A percentile compares a stretch with the other conserved stretches of the same genome.
Evolutionary conservation across 768 basidiomycete genomes (phyloP).

Genomic region (Tylopilus subfusipes): DNA sequence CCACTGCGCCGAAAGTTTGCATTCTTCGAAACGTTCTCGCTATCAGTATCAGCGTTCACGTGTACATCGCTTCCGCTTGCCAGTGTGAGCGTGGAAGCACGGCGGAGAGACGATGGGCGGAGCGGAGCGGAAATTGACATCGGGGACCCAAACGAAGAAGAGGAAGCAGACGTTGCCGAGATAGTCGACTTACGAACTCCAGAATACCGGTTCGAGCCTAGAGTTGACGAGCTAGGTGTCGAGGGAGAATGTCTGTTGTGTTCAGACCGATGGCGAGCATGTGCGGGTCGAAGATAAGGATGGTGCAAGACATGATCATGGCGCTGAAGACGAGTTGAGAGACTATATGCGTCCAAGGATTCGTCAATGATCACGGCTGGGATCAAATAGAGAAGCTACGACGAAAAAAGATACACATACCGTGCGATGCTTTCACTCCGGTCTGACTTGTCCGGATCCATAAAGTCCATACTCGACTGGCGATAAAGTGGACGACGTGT

Average conservation of each 20-base stretch:
- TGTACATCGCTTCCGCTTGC: conserved; percentile 20
- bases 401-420: conserved; percentile 40
- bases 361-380: conserved; percentile 7
- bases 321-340: conserved; percentile 65
- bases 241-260: conserved; percentile 37
- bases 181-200: conserved; percentile 29
- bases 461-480: conserved; percentile 87
- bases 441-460: conserved; percentile 47
- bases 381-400: background rate
- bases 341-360: conserved; percentile 36
- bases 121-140: conserved; percentile 37
- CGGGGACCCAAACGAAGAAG: conserved; percentile 36
- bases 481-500: conserved; percentile 62
- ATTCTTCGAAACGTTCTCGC: conserved; percentile 9
- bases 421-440: conserved; percentile 53
- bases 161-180: conserved; percentile 26
- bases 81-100: conserved; percentile 33
- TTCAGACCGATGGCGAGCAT: conserved; percentile 22
- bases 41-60: conserved; percentile 4
- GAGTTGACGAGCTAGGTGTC: conserved; percentile 63
- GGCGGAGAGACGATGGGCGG: conserved; percentile 43
- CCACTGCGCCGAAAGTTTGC: conserved; percentile 12
- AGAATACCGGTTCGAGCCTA: conserved; percentile 42
- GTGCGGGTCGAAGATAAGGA: conserved; percentile 49
- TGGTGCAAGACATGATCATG: conserved; percentile 60